These are phyloP conservation scores for Tieghemostelium lacteum DNA, from an alignment of 78 protist genomes.

Conservation along the genomic window DNA sequence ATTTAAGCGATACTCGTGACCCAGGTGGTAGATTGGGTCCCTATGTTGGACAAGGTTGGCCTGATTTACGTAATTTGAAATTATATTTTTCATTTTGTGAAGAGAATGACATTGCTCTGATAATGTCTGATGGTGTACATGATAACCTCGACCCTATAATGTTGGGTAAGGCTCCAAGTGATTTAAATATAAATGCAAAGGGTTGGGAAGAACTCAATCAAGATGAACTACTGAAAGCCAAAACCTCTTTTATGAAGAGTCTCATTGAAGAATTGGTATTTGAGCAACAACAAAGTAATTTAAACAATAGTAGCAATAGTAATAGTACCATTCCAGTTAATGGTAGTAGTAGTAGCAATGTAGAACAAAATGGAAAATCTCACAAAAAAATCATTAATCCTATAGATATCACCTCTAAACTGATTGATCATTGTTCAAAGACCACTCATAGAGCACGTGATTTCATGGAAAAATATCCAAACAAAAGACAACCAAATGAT, in stretches of 20 bases:
- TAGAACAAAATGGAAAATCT: neutral
- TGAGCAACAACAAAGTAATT: neutral
- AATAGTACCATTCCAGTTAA: neutral
- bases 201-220: slow-evolving; percentile 62
- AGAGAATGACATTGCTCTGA: slow-evolving; percentile 75
- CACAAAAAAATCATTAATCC: slow-evolving; percentile 4
- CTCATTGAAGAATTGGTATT: slow-evolving; percentile 60
- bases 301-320: neutral
- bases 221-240: slow-evolving; percentile 42
- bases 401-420: slow-evolving; percentile 45
- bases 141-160: slow-evolving; percentile 84
- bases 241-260: slow-evolving; percentile 45
- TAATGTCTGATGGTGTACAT: slow-evolving; percentile 79
- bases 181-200: slow-evolving; percentile 21
- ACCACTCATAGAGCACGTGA: slow-evolving; percentile 53
- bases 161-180: slow-evolving; percentile 54
- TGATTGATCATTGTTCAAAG: slow-evolving; percentile 57
- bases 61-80: slow-evolving; percentile 80
- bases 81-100: slow-evolving; percentile 73
- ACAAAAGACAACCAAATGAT: slow-evolving; percentile 74
- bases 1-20: slow-evolving; percentile 62
- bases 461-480: slow-evolving; percentile 71
- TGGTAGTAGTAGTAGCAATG: neutral
- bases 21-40: slow-evolving; percentile 87
- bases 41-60: slow-evolving; percentile 86